These are phyloP conservation scores for Withania somnifera DNA, from an alignment of 305 asterid genomes.

Conservation along the genomic window DNA sequence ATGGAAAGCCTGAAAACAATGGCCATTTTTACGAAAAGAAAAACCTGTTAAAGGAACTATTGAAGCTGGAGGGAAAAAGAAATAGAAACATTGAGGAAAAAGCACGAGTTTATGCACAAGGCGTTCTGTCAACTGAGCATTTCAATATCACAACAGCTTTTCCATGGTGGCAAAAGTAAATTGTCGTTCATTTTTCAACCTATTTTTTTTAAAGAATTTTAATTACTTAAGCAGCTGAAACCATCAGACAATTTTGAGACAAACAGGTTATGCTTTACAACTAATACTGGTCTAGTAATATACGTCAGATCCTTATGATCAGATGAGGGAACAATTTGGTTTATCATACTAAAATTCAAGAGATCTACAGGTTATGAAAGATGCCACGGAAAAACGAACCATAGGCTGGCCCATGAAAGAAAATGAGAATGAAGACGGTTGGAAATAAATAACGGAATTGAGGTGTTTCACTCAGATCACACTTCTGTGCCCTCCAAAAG, in stretches of 20 bases:
- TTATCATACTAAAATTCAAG: neutral
- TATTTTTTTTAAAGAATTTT: neutral
- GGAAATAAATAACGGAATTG: neutral
- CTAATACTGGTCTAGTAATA: neutral
- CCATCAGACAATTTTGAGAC: neutral
- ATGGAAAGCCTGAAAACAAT: too few relatives aligned
- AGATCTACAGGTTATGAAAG: neutral
- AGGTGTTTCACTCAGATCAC: conserved; percentile 40
- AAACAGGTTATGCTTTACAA: neutral
- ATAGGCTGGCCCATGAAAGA: neutral
- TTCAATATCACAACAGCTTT: neutral
- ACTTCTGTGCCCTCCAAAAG: conserved; percentile 87
- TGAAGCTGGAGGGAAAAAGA: neutral
- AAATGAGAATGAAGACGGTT: neutral
- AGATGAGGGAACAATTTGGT: neutral
- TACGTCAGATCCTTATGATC: neutral
- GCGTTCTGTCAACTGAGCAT: neutral
- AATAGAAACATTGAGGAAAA: neutral
- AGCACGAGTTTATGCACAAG: neutral
- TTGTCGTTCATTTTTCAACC: neutral
- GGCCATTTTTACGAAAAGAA: too few relatives aligned
- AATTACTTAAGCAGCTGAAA: neutral
- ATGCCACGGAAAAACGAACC: neutral
- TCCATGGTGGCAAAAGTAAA: neutral
- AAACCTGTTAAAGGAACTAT: neutral